phyloP scores from a whole-genome alignment of 225 moss, liverwort and hornwort species.

The Bryum argenteum region DNA sequence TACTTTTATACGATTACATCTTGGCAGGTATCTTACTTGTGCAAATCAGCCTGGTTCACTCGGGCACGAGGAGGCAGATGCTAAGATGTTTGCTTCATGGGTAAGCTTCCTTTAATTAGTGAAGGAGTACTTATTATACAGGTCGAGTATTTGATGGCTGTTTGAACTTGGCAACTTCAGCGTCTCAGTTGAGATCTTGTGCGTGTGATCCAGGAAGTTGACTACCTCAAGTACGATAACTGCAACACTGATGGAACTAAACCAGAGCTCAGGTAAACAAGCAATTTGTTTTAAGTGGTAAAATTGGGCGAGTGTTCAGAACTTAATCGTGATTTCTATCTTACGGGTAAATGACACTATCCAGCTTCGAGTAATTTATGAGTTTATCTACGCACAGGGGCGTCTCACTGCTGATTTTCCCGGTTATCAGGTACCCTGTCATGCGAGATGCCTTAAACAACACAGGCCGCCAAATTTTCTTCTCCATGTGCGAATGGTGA shows the following conservation, averaged over 20 bases:
- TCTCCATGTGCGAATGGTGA: slow-evolving; percentile 79
- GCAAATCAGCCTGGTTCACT: slow-evolving; percentile 75
- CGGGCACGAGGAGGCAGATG: slow-evolving; percentile 61
- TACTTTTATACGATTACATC: background rate
- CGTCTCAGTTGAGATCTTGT: slow-evolving; percentile 1
- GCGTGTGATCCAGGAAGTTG: slow-evolving; percentile 56
- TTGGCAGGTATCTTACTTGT: slow-evolving; percentile 69
- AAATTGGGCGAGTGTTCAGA: background rate
- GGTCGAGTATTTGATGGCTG: slow-evolving; percentile 5
- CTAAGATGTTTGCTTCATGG: slow-evolving; percentile 69
- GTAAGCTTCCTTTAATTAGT: slow-evolving; percentile 34
- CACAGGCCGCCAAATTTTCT: slow-evolving; percentile 64
- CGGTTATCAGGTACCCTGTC: slow-evolving; percentile 49
- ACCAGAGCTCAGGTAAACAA: slow-evolving; percentile 59
- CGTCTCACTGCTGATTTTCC: background rate
- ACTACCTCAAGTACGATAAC: slow-evolving; percentile 79
- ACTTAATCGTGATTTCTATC: slow-evolving; percentile 1
- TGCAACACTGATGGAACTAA: slow-evolving; percentile 57
- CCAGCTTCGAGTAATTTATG: slow-evolving; percentile 2
- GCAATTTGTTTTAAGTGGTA: background rate
- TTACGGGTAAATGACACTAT: background rate
- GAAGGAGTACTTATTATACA: slow-evolving; percentile 3
- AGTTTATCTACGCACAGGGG: slow-evolving; percentile 4
- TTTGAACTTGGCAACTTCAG: slow-evolving; percentile 5
- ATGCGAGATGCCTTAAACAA: slow-evolving; percentile 74